Percentiles rank a stretch among this genome's conserved stretches.
These are phyloP conservation scores for Oryza glaberrima DNA, from an alignment of 176 grass and related monocot genomes.

Conservation along the genomic window DNA sequence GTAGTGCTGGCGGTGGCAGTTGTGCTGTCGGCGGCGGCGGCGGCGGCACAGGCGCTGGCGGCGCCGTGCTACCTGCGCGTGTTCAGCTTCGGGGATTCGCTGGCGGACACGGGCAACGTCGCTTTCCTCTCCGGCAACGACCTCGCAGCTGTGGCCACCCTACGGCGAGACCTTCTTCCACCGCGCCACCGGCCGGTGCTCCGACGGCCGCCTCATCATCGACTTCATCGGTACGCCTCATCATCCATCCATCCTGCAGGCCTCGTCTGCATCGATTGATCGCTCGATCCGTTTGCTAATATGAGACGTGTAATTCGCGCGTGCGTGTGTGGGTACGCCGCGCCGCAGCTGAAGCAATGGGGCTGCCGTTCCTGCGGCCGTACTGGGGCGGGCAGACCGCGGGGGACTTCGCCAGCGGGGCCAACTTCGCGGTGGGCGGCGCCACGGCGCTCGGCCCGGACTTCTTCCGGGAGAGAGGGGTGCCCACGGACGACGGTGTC, in stretches of 20 bases:
- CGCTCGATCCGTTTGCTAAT: not conserved
- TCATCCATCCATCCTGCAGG: not conserved
- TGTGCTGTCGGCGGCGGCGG: no score
- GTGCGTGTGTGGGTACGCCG: no score
- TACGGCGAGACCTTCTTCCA: slow-evolving; percentile 79
- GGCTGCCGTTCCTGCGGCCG: slow-evolving; percentile 46
- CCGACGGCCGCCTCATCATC: slow-evolving; percentile 66
- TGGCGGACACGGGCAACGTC: slow-evolving; percentile 68
- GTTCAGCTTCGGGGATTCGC: slow-evolving; percentile 72
- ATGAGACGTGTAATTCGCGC: slow-evolving; percentile 10
- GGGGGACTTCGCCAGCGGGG: slow-evolving; percentile 52
- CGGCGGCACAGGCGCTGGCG: not conserved
- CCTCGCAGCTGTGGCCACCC: slow-evolving; percentile 17
- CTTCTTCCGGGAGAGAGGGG: slow-evolving; percentile 69
- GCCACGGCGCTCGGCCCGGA: slow-evolving; percentile 60
- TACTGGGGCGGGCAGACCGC: slow-evolving; percentile 43
- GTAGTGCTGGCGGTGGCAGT: not conserved
- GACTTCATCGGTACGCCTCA: slow-evolving; percentile 72
- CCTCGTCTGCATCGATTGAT: not conserved
- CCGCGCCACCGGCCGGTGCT: slow-evolving; percentile 75
- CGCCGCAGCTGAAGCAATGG: slow-evolving; percentile 54
- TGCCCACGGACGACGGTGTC: slow-evolving; percentile 34
- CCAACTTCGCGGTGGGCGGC: slow-evolving; percentile 29
- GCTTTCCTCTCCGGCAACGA: slow-evolving; percentile 12
- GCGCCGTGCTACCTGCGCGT: slow-evolving; percentile 52